Conservation (phyloP, 306 rosid genomes). For the Cucumis melo region DNA sequence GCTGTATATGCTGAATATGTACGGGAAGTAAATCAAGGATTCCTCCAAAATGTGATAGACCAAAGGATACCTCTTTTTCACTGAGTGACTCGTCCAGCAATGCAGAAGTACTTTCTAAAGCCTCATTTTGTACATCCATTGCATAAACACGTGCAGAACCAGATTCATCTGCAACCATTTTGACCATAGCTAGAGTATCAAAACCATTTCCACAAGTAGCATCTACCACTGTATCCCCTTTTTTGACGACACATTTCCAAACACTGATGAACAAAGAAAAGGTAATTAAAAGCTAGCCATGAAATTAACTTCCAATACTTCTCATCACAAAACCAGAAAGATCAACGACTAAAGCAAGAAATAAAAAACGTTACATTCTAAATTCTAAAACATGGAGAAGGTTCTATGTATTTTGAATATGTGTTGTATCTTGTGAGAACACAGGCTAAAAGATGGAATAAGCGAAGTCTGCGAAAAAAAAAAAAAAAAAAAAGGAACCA, state of each 20-base stretch:
- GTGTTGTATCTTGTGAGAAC: background rate
- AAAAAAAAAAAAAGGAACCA: background rate
- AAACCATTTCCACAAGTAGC: conserved; percentile 90
- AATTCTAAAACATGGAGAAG: background rate
- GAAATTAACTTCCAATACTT: background rate
- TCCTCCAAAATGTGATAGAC: conserved; percentile 17
- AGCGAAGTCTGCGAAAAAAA: background rate
- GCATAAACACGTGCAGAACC: conserved; percentile 48
- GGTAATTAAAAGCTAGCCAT: background rate
- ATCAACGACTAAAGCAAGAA: background rate
- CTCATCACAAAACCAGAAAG: background rate
- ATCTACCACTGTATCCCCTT: conserved; percentile 74
- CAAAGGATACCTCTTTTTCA: conserved; percentile 33
- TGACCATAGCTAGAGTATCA: conserved; percentile 67
- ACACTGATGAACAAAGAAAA: conserved; percentile 29
- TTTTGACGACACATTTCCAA: conserved; percentile 53
- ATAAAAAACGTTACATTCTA: background rate
- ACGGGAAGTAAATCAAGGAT: background rate
- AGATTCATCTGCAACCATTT: conserved; percentile 66
- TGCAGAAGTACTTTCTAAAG: conserved; percentile 43
- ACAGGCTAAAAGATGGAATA: background rate
- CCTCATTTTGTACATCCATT: conserved; percentile 68
- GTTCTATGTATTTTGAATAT: background rate
- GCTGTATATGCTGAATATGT: background rate
- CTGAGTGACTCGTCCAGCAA: conserved; percentile 41